These are phyloP conservation scores for Solanum pimpinellifolium DNA, from an alignment of 257 asterid species.

Conservation along the genomic window DNA sequence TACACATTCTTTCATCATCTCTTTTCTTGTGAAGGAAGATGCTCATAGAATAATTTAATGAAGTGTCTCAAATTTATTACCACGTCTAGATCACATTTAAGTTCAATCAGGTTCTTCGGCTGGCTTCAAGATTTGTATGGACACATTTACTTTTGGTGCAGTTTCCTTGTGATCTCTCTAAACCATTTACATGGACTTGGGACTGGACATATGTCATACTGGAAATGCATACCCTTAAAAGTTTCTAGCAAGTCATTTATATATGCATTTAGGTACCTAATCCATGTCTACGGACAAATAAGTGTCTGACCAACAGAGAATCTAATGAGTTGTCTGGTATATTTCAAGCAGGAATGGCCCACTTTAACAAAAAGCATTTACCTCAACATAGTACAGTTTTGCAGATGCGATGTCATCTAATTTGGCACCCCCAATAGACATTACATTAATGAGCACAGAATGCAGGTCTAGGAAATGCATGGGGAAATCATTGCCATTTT, in stretches of 20 bases:
- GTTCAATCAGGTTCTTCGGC: neutral
- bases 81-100: neutral
- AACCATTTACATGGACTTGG: neutral
- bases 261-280: neutral
- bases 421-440: neutral
- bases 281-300: neutral
- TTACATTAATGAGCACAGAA: neutral
- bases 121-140: neutral
- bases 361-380: neutral
- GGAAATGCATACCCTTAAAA: neutral
- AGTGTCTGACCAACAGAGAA: neutral
- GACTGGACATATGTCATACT: neutral
- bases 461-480: neutral
- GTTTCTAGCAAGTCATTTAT: neutral
- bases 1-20: neutral
- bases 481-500: neutral
- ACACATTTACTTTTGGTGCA: neutral
- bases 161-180: neutral
- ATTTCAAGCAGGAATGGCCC: neutral
- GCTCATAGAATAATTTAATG: neutral
- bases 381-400: neutral
- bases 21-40: neutral
- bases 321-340: neutral
- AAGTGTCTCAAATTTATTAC: neutral
- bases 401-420: neutral